Conservation (phyloP, 2,329 filamentous ascomycete species). For the Aspergillus glaucus region DNA sequence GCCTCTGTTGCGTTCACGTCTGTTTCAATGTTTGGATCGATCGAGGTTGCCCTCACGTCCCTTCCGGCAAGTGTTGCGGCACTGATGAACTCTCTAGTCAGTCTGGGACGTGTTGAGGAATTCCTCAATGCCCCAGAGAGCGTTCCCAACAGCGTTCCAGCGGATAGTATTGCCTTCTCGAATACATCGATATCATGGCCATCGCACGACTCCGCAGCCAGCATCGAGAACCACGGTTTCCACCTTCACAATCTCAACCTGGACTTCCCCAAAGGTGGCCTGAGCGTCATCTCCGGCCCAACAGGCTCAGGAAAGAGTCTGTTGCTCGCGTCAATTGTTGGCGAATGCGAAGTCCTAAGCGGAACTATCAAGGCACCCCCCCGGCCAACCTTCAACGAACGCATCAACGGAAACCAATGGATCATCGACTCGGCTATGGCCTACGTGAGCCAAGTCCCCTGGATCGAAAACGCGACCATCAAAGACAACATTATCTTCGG, state of each 20-base stretch:
- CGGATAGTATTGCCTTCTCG: constrained; percentile 57
- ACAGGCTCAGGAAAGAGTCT: constrained; percentile 72
- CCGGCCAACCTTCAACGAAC: constrained; percentile 46
- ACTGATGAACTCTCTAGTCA: constrained; percentile 62
- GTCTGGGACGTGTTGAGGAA: constrained; percentile 61
- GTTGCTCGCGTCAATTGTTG: constrained; percentile 63
- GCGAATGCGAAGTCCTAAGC: constrained; percentile 62
- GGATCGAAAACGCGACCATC: constrained; percentile 73
- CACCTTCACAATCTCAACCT: constrained; percentile 58
- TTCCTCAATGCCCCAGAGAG: constrained; percentile 49
- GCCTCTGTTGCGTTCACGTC: constrained; percentile 73
- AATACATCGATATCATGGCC: constrained; percentile 56
- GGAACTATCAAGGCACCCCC: constrained; percentile 51
- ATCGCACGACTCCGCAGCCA: constrained; percentile 56
- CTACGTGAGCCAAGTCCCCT: constrained; percentile 68
- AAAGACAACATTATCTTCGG: constrained; percentile 71
- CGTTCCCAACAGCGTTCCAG: constrained; percentile 47
- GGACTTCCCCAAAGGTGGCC: constrained; percentile 62
- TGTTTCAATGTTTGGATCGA: constrained; percentile 62
- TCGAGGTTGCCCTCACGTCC: constrained; percentile 63
- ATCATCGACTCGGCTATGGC: constrained; percentile 64
- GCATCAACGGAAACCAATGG: constrained; percentile 59
- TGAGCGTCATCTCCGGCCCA: constrained; percentile 68
- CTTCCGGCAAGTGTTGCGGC: constrained; percentile 65
- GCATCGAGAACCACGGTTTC: constrained; percentile 58